phyloP scores from a whole-genome alignment of 169 alveolate species.

The Neospora caninum region DNA sequence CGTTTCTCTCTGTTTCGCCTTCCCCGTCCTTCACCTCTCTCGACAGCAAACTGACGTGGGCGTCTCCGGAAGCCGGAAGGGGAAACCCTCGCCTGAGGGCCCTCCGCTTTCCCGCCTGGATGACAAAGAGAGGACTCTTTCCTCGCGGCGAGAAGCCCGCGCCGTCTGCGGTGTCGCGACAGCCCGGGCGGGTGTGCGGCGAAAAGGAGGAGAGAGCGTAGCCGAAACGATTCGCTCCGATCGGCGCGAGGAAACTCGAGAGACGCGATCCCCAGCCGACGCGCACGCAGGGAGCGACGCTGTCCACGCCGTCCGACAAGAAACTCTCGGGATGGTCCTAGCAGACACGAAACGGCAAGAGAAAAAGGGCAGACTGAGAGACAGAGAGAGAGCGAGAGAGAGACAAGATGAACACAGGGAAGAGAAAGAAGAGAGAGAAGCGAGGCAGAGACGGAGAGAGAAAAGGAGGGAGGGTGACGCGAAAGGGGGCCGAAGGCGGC shows the following conservation, averaged over 20 bases:
- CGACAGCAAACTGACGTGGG: not conserved
- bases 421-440: not conserved
- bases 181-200: not conserved
- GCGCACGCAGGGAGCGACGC: conserved; percentile 69
- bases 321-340: not conserved
- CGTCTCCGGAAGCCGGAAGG: not conserved
- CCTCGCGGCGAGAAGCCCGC: not conserved
- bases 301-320: not conserved
- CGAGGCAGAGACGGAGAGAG: not conserved
- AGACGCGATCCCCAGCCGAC: conserved; percentile 77
- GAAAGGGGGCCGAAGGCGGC: not conserved
- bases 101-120: not conserved
- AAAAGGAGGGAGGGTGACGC: not conserved
- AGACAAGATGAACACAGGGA: not conserved
- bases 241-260: conserved; percentile 70
- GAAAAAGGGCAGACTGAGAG: not conserved
- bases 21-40: not conserved
- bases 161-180: not conserved
- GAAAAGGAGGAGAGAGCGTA: conserved; percentile 67
- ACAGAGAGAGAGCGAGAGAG: not conserved
- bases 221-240: conserved; percentile 76
- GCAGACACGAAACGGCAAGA: not conserved
- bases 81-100: not conserved
- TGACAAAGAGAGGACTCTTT: not conserved
- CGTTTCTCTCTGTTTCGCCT: conserved; percentile 3